These are phyloP conservation scores for Leptographium galeiforme DNA, from an alignment of 2,329 filamentous ascomycete species.

Conservation along the genomic window DNA sequence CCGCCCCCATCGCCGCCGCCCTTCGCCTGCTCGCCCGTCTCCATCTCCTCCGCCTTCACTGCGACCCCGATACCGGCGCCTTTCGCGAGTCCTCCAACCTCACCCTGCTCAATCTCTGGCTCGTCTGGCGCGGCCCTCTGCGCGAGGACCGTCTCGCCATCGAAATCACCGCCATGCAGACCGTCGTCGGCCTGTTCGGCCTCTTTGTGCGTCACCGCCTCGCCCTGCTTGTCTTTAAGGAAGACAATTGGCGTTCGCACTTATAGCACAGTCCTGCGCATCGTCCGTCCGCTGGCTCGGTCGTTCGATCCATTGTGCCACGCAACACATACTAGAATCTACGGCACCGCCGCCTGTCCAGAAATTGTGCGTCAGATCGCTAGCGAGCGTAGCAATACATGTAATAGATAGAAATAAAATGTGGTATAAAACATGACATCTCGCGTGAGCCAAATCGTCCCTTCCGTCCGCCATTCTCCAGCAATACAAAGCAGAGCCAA, in stretches of 20 bases:
- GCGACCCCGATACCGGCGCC: conserved; percentile 52
- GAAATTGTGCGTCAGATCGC: too few species aligned
- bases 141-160: conserved; percentile 71
- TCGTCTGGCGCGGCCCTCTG: conserved; percentile 88
- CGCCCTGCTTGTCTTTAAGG: conserved; percentile 76
- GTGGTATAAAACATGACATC: conserved; percentile 3
- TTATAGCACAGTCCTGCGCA: neutral
- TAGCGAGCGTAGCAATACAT: neutral
- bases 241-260: conserved; percentile 59
- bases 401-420: neutral
- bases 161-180: conserved; percentile 71
- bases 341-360: too few species aligned
- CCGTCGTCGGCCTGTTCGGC: conserved; percentile 61
- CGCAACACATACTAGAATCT: too few species aligned
- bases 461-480: neutral
- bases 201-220: conserved; percentile 76
- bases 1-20: conserved; percentile 42
- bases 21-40: conserved; percentile 58
- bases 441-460: neutral
- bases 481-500: neutral
- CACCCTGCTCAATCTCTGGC: conserved; percentile 88
- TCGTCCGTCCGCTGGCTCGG: neutral
- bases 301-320: neutral
- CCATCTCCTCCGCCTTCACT: conserved; percentile 53
- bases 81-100: conserved; percentile 79